Evolutionary conservation across 2,329 filamentous ascomycete genomes (phyloP).

Genomic region (Fusarium redolens): DNA sequence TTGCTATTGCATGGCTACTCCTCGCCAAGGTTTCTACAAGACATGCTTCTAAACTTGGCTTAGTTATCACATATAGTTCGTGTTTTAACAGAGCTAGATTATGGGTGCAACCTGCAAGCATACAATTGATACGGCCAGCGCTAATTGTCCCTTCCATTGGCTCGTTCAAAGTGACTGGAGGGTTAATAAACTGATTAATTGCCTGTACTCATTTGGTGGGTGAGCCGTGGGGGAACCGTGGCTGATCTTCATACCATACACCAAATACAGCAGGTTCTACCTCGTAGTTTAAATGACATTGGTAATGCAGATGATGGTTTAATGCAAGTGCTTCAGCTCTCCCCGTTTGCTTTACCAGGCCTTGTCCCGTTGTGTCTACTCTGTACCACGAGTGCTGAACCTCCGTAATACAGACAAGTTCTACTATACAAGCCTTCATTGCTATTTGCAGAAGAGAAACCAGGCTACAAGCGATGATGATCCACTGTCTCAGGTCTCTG

Average conservation of each 20-base stretch:
- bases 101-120: constrained; percentile 13
- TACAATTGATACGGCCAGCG: constrained; percentile 7
- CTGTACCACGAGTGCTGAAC: no score
- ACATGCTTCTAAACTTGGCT: constrained; percentile 15
- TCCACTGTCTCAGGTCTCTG: constrained; percentile 44
- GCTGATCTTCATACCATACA: constrained; percentile 41
- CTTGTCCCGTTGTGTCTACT: constrained; percentile 1
- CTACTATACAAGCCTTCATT: constrained; percentile 12
- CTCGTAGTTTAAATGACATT: constrained; percentile 12
- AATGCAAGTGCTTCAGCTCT: constrained; percentile 7
- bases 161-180: constrained; percentile 1
- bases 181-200: constrained; percentile 5
- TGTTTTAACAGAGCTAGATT: constrained; percentile 26
- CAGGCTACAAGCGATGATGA: constrained; percentile 17
- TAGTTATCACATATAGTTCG: constrained; percentile 5
- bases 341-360: background rate
- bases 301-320: constrained; percentile 1
- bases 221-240: constrained; percentile 20
- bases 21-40: background rate
- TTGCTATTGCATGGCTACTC: background rate
- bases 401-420: constrained; percentile 14
- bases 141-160: constrained; percentile 24
- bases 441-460: constrained; percentile 5
- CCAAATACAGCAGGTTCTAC: constrained; percentile 36
- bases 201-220: constrained; percentile 30